phyloP scores from a whole-genome alignment of 1,139 yeast genomes.

The Taphrina betulina region DNA sequence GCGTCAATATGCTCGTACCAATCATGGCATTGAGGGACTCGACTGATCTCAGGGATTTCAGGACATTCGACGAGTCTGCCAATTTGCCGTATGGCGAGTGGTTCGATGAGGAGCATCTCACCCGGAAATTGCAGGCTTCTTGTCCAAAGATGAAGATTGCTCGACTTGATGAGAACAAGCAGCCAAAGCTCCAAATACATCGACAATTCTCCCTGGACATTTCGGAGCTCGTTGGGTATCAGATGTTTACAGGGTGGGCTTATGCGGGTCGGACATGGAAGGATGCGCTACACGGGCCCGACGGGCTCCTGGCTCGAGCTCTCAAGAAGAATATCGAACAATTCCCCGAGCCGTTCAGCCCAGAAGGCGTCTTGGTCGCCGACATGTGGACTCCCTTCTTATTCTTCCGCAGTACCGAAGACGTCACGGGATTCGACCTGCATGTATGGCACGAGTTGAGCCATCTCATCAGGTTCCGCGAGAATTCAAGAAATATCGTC shows the following conservation, averaged over 20 bases:
- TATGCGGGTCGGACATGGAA: background rate
- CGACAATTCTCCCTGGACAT: background rate
- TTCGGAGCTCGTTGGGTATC: background rate
- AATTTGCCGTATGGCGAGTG: conserved; percentile 2
- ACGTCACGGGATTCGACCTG: background rate
- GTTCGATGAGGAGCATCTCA: conserved; percentile 7
- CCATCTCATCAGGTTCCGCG: conserved; percentile 5
- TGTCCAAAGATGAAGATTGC: conserved; percentile 5
- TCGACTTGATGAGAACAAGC: background rate
- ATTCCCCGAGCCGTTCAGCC: background rate
- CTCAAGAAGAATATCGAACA: background rate
- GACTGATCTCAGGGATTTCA: background rate
- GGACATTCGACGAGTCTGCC: background rate
- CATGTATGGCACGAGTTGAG: background rate
- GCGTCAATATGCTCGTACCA: conserved; percentile 1
- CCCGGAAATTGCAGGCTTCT: background rate
- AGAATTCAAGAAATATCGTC: conserved; percentile 1
- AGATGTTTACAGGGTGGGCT: background rate
- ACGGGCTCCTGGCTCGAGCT: background rate
- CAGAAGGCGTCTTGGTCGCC: background rate
- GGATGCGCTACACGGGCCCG: background rate
- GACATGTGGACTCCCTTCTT: background rate
- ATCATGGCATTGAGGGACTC: conserved; percentile 8
- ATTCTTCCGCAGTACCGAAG: background rate
- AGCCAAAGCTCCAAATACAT: background rate